A percentile compares a stretch with the other conserved stretches of the same genome.
Conservation (phyloP, 202 grass and related monocot species). For the Schoenoplectus tabernaemontani region DNA sequence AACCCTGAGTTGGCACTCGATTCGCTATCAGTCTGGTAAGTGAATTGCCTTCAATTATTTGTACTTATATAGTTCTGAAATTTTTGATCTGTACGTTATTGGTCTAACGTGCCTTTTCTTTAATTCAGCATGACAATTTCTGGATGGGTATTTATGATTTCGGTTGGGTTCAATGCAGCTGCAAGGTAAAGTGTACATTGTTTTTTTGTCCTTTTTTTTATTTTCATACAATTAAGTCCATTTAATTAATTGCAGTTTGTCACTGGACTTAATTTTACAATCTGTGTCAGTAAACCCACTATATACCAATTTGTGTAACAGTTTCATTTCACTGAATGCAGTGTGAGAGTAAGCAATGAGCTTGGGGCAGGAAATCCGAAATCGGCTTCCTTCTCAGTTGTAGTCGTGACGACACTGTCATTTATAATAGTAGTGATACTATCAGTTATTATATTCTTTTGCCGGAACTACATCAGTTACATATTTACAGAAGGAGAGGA, state of each 20-base stretch:
- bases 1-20: slow-evolving; percentile 59
- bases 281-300: neutral
- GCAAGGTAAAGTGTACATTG: slow-evolving; percentile 42
- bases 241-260: neutral
- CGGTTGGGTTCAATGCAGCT: slow-evolving; percentile 82
- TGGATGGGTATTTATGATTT: slow-evolving; percentile 87
- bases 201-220: neutral
- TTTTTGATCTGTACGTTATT: neutral
- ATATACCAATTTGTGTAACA: neutral
- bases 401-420: slow-evolving; percentile 45
- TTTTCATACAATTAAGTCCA: neutral
- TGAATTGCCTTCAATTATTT: neutral
- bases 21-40: slow-evolving; percentile 61
- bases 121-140: slow-evolving; percentile 55
- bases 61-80: neutral
- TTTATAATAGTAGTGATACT: slow-evolving; percentile 23
- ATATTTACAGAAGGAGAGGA: slow-evolving; percentile 66
- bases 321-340: slow-evolving; percentile 19
- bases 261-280: neutral
- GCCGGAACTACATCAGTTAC: slow-evolving; percentile 67
- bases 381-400: slow-evolving; percentile 59
- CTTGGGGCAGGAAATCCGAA: slow-evolving; percentile 71
- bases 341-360: slow-evolving; percentile 82
- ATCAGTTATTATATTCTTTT: slow-evolving; percentile 36
- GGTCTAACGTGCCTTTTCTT: neutral